A percentile compares a stretch with the other conserved stretches of the same genome.
Conservation (phyloP, 2,329 filamentous ascomycete species). For the Penicillium janthinellum region DNA sequence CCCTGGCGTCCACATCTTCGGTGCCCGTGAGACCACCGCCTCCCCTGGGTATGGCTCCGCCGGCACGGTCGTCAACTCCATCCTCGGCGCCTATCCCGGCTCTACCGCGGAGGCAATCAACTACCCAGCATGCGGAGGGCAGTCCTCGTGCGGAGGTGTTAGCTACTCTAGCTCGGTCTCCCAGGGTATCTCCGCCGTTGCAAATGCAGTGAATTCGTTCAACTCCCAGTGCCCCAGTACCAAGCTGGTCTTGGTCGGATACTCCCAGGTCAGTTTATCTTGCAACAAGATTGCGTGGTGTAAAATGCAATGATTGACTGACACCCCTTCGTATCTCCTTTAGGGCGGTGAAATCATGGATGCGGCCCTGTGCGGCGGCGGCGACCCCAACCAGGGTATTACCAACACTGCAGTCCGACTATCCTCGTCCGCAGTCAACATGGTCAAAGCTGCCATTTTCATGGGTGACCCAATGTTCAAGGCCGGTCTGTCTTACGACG, state of each 20-base stretch:
- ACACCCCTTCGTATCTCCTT: background rate
- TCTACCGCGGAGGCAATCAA: constrained; percentile 58
- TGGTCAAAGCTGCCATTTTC: constrained; percentile 66
- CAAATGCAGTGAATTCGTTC: constrained; percentile 61
- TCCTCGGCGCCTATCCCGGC: constrained; percentile 52
- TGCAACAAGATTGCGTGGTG: background rate
- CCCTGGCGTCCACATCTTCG: constrained; percentile 53
- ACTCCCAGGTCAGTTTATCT: constrained; percentile 56
- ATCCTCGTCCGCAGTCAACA: constrained; percentile 51
- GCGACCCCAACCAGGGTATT: constrained; percentile 51
- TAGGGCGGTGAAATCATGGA: constrained; percentile 66
- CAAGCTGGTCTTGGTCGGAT: constrained; percentile 63
- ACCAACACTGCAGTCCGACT: constrained; percentile 49
- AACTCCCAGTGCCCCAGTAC: constrained; percentile 59
- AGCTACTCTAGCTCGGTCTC: constrained; percentile 62
- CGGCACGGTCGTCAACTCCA: constrained; percentile 53
- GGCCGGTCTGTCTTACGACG: constrained; percentile 59
- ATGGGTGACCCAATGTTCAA: constrained; percentile 65
- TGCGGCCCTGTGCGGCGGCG: constrained; percentile 62
- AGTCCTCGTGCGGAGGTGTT: constrained; percentile 58
- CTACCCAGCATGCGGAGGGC: constrained; percentile 66
- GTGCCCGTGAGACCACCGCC: constrained; percentile 55
- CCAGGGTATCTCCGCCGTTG: constrained; percentile 61
- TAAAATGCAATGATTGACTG: background rate
- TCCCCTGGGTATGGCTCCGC: constrained; percentile 55